Percentiles rank a stretch among this genome's conserved stretches.
phyloP scores from a whole-genome alignment of 768 basidiomycete genomes.

The Candolleomyces efflorescens region DNA sequence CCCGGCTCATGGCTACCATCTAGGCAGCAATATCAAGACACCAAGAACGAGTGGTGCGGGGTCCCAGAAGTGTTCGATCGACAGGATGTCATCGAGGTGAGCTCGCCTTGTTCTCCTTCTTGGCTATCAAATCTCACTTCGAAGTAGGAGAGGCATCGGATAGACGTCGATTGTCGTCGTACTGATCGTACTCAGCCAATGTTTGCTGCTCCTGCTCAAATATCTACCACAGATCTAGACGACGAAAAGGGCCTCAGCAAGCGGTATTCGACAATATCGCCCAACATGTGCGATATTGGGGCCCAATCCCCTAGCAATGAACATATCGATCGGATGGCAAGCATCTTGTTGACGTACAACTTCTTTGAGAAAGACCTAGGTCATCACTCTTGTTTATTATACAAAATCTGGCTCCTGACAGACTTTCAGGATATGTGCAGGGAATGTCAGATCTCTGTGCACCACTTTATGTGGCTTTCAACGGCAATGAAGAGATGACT shows the following conservation, averaged over 20 bases:
- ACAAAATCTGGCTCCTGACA: background rate
- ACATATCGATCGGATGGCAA: conserved; percentile 85
- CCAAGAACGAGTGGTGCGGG: conserved; percentile 82
- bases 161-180: conserved; percentile 94
- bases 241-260: conserved; percentile 54
- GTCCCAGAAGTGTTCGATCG: conserved; percentile 78
- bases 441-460: conserved; percentile 98
- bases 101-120: conserved; percentile 4
- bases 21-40: conserved; percentile 64
- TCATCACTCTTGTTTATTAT: conserved; percentile 32
- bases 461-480: conserved; percentile 90
- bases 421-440: conserved; percentile 80
- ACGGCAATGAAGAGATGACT: conserved; percentile 81
- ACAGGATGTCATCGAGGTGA: conserved; percentile 76
- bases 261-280: conserved; percentile 71
- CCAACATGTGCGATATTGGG: conserved; percentile 67
- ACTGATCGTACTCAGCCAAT: conserved; percentile 94
- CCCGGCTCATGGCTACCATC: conserved; percentile 6
- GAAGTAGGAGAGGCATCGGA: conserved; percentile 77
- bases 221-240: conserved; percentile 31
- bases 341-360: conserved; percentile 87
- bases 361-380: conserved; percentile 86
- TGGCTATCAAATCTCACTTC: conserved; percentile 1
- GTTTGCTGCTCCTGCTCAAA: conserved; percentile 51
- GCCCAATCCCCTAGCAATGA: conserved; percentile 88